These are phyloP conservation scores for Juncus effusus DNA, from an alignment of 176 grass and related monocot species.

Conservation along the genomic window DNA sequence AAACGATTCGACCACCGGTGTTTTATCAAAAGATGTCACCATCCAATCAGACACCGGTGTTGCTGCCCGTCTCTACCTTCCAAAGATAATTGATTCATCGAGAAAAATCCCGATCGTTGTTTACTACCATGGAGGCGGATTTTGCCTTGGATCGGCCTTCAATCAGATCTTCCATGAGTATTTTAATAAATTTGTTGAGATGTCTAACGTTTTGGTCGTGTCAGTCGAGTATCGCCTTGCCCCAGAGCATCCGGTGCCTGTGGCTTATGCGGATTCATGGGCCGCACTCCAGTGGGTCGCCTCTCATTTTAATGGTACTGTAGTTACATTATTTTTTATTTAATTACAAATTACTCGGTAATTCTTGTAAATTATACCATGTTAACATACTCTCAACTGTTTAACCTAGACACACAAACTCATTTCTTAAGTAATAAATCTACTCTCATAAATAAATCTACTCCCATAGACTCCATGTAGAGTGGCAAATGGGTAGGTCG, in stretches of 20 bases:
- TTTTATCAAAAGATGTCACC: constrained; percentile 44
- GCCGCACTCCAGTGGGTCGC: constrained; percentile 33
- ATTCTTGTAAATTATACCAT: too few relatives aligned
- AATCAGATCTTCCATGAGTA: constrained; percentile 38
- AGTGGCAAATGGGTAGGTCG: too few relatives aligned
- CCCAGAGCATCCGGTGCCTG: constrained; percentile 52
- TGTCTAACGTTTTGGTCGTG: constrained; percentile 39
- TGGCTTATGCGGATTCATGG: constrained; percentile 48
- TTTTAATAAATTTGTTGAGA: constrained; percentile 38
- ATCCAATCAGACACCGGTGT: constrained; percentile 21
- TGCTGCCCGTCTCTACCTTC: constrained; percentile 50
- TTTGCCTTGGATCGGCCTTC: constrained; percentile 36
- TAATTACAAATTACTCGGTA: too few relatives aligned
- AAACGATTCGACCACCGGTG: constrained; percentile 35
- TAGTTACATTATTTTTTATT: too few relatives aligned
- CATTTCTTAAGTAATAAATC: too few relatives aligned
- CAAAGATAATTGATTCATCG: neutral
- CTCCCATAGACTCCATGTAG: too few relatives aligned
- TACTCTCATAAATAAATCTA: too few relatives aligned
- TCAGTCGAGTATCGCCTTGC: constrained; percentile 69
- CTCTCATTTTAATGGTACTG: neutral
- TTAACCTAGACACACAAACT: too few relatives aligned
- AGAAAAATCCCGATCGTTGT: constrained; percentile 34
- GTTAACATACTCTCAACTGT: too few relatives aligned
- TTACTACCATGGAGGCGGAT: constrained; percentile 51